Evolutionary conservation across 805 yeast genomes (phyloP).

Genomic region (Hanseniaspora hatyaiensis): DNA sequence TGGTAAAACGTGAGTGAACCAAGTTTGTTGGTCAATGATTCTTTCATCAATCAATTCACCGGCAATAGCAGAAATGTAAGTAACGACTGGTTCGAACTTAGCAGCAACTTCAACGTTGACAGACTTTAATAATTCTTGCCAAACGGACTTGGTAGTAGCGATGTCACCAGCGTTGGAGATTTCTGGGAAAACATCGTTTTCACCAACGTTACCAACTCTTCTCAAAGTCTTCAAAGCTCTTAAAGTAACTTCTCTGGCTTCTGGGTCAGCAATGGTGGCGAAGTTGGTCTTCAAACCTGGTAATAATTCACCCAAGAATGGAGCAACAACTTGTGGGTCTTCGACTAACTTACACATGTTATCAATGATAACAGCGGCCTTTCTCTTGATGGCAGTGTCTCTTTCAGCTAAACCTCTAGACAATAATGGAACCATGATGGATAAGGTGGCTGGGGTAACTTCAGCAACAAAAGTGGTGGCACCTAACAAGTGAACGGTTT

Average conservation of each 20-base stretch:
- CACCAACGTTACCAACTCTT: conserved; percentile 97
- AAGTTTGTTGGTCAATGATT: conserved; percentile 78
- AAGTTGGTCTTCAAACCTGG: conserved; percentile 93
- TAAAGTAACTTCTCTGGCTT: conserved; percentile 95
- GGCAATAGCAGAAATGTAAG: conserved; percentile 88
- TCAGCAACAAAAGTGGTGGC: conserved; percentile 99
- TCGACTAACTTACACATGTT: conserved; percentile 99
- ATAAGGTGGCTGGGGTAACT: conserved; percentile 97
- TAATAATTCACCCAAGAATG: conserved; percentile 87
- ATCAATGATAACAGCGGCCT: conserved; percentile 98
- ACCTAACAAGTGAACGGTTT: conserved; percentile 97
- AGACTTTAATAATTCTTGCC: conserved; percentile 59
- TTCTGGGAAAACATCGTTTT: conserved; percentile 84
- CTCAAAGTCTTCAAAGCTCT: conserved; percentile 95
- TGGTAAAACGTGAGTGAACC: conserved; percentile 82
- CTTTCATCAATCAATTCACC: conserved; percentile 99
- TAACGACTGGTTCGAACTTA: conserved; percentile 68
- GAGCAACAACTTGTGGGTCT: conserved; percentile 99
- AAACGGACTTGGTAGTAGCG: conserved; percentile 70
- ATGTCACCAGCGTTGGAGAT: conserved; percentile 98
- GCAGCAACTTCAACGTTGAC: conserved; percentile 48
- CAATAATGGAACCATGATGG: conserved; percentile 97
- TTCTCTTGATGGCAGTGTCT: conserved; percentile 98
- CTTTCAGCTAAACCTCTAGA: conserved; percentile 99
- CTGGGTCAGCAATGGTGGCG: conserved; percentile 98